Base-by-base conservation (phyloP, 257 asterid species). In the Prunella vulgaris region DNA sequence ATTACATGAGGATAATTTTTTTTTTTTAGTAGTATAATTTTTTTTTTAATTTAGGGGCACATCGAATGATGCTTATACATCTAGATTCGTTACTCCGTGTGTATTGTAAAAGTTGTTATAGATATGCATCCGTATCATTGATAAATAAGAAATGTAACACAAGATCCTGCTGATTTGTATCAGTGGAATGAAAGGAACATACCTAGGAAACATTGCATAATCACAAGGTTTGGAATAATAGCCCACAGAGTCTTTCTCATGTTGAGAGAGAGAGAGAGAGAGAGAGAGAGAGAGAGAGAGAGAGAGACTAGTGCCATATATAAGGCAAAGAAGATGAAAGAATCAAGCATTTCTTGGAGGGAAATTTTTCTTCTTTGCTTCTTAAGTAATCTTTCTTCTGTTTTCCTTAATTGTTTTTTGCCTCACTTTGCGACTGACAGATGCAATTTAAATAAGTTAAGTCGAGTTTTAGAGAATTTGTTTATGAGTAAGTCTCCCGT, bases 281-380 rank as follows among this genome's bases (percentile, higher is more conserved):
- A 57, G 42, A 14, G 57, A 7, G 57, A 22, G 5, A 7, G 65
- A 35, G n/a, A 30, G 37, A 12, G 71, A 66, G 14, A 15, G 17
- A n/a, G 49, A 1, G 60, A 30, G 13, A n/a, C 42, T 35, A 15
- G 27, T 58, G 20, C 32, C 24, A 8, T 42, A 69, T 69, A 57
- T 69, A 69, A 56, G 46, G 59, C 18, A 25, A 28, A 42, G 24
- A 24, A 58, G 48, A 58, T 10, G 68, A n/a, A 70, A 58, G 74
- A 70, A 70, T 70, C 74, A 25, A 58, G 48, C 35, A 15, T 69
- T 56, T 69, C 66, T 69, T 69, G 9, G 25, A 40, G 32, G 5
- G 2, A 57, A 69, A 38, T 56, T 62, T n/a, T 57, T 56, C 66
- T 69, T 15, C 74, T 58, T 70, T 70, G 68, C 74, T 70, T 70